These are phyloP conservation scores for Phytomonas sp. DNA, from an alignment of 208 protist genomes.

Conservation along the genomic window DNA sequence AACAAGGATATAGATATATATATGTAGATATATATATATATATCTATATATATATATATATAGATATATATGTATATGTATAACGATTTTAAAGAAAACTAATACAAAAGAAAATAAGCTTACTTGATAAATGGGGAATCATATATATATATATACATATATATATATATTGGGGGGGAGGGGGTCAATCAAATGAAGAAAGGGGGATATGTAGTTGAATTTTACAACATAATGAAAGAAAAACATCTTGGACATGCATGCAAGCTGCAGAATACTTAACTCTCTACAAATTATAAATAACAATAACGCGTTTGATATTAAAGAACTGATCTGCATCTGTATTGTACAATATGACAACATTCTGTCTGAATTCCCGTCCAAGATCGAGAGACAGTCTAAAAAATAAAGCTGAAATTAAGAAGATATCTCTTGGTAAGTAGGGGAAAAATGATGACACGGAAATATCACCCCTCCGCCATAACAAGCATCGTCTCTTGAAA, in stretches of 20 bases:
- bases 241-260: constrained; percentile 1
- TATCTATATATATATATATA: constrained; percentile 4
- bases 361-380: neutral
- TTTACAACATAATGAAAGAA: constrained; percentile 9
- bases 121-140: constrained; percentile 12
- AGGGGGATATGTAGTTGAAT: neutral
- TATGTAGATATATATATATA: constrained; percentile 4
- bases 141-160: constrained; percentile 8
- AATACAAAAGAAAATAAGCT: constrained; percentile 9
- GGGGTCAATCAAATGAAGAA: neutral
- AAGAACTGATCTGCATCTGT: neutral
- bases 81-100: constrained; percentile 17
- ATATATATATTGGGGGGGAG: neutral
- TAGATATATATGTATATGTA: constrained; percentile 4
- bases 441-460: neutral
- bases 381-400: neutral
- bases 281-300: neutral
- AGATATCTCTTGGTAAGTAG: neutral
- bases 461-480: neutral
- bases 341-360: neutral
- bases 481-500: neutral
- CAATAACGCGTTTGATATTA: neutral
- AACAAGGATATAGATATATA: constrained; percentile 6
- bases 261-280: neutral
- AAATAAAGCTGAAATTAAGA: neutral